These are phyloP conservation scores for Priceomyces fermenticarens DNA, from an alignment of 805 yeast genomes.

Conservation along the genomic window DNA sequence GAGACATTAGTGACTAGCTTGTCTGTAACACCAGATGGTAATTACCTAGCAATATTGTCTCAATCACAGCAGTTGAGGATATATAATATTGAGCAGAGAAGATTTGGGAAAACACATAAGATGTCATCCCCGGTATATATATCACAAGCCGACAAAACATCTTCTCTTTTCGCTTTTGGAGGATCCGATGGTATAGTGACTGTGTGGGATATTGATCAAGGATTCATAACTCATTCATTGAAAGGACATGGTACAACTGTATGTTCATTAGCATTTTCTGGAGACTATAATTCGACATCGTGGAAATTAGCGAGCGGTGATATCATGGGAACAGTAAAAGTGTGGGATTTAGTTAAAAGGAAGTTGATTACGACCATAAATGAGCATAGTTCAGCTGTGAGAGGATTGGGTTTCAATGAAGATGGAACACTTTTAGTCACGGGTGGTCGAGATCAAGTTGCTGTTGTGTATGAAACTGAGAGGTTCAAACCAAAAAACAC, in stretches of 20 bases:
- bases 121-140: conserved; percentile 81
- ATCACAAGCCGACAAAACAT: conserved; percentile 71
- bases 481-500: conserved; percentile 59
- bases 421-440: conserved; percentile 59
- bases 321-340: conserved; percentile 52
- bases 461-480: conserved; percentile 54
- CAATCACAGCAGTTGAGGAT: conserved; percentile 81
- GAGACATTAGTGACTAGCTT: conserved; percentile 77
- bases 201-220: conserved; percentile 89
- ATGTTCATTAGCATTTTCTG: conserved; percentile 70
- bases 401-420: conserved; percentile 68
- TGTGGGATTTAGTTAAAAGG: conserved; percentile 71
- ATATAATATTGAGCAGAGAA: conserved; percentile 44
- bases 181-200: conserved; percentile 91
- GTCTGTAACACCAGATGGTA: conserved; percentile 73
- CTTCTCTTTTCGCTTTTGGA: conserved; percentile 87
- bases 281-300: conserved; percentile 57
- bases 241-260: conserved; percentile 93
- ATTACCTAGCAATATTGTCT: conserved; percentile 66
- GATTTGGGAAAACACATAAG: conserved; percentile 50
- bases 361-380: conserved; percentile 58
- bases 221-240: conserved; percentile 82
- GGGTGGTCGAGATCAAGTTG: conserved; percentile 88
- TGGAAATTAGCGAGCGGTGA: conserved; percentile 82
- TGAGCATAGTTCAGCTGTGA: conserved; percentile 81